Evolutionary conservation across 768 basidiomycete species (phyloP), one percentile per base, ranked within the genome.

Genomic region (Lactarius akahatsu): DNA sequence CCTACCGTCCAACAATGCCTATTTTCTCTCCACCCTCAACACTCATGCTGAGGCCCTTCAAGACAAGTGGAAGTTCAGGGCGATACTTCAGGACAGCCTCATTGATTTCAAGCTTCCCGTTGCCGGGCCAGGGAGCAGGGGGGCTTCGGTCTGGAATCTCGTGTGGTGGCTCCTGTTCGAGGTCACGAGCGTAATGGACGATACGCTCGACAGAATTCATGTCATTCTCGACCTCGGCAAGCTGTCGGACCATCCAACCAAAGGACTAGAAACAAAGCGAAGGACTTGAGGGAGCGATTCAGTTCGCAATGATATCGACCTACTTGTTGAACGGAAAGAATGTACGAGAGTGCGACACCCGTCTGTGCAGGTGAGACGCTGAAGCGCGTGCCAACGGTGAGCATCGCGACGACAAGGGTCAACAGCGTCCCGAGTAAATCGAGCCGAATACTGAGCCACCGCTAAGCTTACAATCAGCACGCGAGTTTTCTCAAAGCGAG

Each of bases 151-250:
- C 87, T 0, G 85, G 80, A 20, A 89, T 75, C 47, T 87, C 81
- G 71, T 90, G 85, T 1, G 89, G 82, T 1, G 89, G 84, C 76
- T 96, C 94, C 74, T 94, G 90, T 74, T 94, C 92, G n/a, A 97
- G 80, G 34, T 86, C 83, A 23, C 83, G 83, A 50, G 89, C 87
- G 72, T 97, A 97, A 73, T 94, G 84, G 2, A 92, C 79, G 20
- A 98, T 81, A 26, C 95, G 88, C 73, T 92, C 91, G 9, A 92
- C 90, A 23, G 87, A 86, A 74, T 94, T 94, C 91, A 96, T 94
- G 75, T 94, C 84, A 75, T 97, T 96, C 76, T 96, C 94, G 13
- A 95, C 88, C 74, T 96, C 94, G 3, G 91, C 87, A 45, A 81
- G 82, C 76, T 92, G 91, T 10, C 89, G 85, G 43, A 90, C 84